A percentile compares a stretch with the other conserved stretches of the same genome.
phyloP scores from a whole-genome alignment of 148 eudicot species.

The Persicaria tinctoria region DNA sequence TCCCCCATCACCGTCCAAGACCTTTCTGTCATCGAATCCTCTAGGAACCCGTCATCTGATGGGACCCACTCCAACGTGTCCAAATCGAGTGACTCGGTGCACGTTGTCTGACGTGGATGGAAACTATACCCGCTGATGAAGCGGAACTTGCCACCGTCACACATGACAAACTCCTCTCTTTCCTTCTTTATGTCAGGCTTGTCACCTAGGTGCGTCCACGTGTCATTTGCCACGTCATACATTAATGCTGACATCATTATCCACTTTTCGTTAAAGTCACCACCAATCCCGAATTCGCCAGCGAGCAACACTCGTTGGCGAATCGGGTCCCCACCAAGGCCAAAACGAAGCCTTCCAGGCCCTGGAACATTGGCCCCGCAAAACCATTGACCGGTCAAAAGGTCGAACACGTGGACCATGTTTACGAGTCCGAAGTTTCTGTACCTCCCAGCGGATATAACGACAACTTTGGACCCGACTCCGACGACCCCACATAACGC shows the following conservation, averaged over 20 bases:
- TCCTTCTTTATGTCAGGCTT: slow-evolving; percentile 54
- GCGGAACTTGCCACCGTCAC: slow-evolving; percentile 49
- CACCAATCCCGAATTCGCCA: slow-evolving; percentile 28
- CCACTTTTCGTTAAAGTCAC: no score
- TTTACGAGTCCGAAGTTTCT: background rate
- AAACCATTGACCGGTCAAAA: slow-evolving; percentile 48
- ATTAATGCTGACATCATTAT: slow-evolving; percentile 12
- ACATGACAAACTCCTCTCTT: slow-evolving; percentile 51
- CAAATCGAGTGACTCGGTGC: slow-evolving; percentile 45
- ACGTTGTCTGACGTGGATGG: slow-evolving; percentile 12
- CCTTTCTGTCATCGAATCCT: background rate
- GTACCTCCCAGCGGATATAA: background rate
- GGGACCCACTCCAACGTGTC: slow-evolving; percentile 49
- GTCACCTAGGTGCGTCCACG: slow-evolving; percentile 46
- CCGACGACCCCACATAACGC: slow-evolving; percentile 55
- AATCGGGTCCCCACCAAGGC: slow-evolving; percentile 40
- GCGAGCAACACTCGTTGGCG: slow-evolving; percentile 45
- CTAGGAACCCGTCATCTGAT: slow-evolving; percentile 21
- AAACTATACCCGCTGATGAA: slow-evolving; percentile 48
- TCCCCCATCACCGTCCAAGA: slow-evolving; percentile 26
- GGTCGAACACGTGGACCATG: slow-evolving; percentile 45
- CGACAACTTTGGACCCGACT: slow-evolving; percentile 47
- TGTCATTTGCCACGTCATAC: slow-evolving; percentile 51
- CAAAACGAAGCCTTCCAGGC: slow-evolving; percentile 38
- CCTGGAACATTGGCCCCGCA: slow-evolving; percentile 66